A percentile compares a stretch with the other conserved stretches of the same genome.
These are phyloP conservation scores for Lodderomyces elongisporus DNA, from an alignment of 1,139 yeast species.

Conservation along the genomic window DNA sequence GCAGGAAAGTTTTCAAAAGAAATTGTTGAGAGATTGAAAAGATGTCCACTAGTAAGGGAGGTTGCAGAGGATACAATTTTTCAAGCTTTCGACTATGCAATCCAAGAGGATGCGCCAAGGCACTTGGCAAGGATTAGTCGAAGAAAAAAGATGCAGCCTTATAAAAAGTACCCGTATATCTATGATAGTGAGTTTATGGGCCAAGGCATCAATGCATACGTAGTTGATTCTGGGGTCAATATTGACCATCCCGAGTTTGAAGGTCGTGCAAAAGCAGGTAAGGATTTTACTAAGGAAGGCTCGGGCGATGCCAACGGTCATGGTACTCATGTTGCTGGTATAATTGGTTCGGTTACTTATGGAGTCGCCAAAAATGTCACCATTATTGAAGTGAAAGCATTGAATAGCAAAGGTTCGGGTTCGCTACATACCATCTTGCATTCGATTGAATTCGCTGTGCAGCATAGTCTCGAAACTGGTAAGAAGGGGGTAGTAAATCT, in stretches of 20 bases:
- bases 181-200: constrained; percentile 24
- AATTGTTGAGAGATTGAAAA: constrained; percentile 42
- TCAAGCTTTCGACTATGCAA: constrained; percentile 35
- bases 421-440: constrained; percentile 60
- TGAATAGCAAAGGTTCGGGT: constrained; percentile 61
- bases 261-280: constrained; percentile 54
- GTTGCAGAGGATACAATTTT: constrained; percentile 55
- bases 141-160: constrained; percentile 26
- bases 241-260: constrained; percentile 59
- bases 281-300: constrained; percentile 60
- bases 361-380: constrained; percentile 74
- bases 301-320: constrained; percentile 66
- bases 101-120: constrained; percentile 52
- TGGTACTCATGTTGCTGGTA: constrained; percentile 87
- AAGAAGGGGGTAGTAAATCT: constrained; percentile 67
- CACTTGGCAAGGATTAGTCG: constrained; percentile 66
- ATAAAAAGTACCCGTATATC: constrained; percentile 18
- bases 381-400: constrained; percentile 67
- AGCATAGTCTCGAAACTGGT: constrained; percentile 43
- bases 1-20: constrained; percentile 53
- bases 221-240: constrained; percentile 75
- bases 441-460: constrained; percentile 68
- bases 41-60: constrained; percentile 49
- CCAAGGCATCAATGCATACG: constrained; percentile 59
- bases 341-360: constrained; percentile 70